Evolutionary conservation across 306 rosid genomes (phyloP), one percentile per base, ranked within the genome.

Genomic region (Fragaria vesca): DNA sequence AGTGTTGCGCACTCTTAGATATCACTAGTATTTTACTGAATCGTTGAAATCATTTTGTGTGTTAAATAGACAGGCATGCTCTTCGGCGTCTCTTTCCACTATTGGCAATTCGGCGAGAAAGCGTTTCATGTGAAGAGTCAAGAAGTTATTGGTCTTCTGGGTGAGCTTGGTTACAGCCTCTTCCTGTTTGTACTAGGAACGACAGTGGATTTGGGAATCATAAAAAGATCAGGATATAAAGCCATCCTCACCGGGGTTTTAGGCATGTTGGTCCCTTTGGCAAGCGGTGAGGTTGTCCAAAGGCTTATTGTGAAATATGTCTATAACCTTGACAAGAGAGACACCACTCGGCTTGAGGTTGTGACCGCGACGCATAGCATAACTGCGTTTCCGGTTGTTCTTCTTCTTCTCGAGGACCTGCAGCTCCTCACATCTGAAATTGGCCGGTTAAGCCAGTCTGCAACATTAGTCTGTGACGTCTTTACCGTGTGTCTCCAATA

Each of bases 361-460:
- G 15, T 67, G 21, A 6, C 60, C 18, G 15, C 61, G 20, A 45
- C 79, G 0, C 82, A 83, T 61, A 21, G 26, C 1, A 0, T 55
- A 3, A 34, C 73, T 48, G 73, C 87, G 16, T 89, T 89, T 73
- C 75, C 89, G 0, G 87, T 84, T 2, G 66, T 78, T 40, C 63
- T 70, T 20, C 30, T 68, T 21, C 63, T 85, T 5, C 80, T 87
- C 1, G 76, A 79, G 43, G 89, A 83, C 16, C 87, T 89, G 15
- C 30, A 85, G 52, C 80, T 89, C 71, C 78, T 82, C 13, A 87
- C 76, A 76, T 85, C 91, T 0, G 93, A 85, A 36, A 71, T 89
- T 8, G 89, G 91, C 0, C 82, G 86, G 54, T 68, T 90, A 52
- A 69, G 88, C 24, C 52, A 86, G 28, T 83, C 95, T 10, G 70